Conservation (phyloP, 2,329 filamentous ascomycete genomes). For the Rutstroemia sp. region DNA sequence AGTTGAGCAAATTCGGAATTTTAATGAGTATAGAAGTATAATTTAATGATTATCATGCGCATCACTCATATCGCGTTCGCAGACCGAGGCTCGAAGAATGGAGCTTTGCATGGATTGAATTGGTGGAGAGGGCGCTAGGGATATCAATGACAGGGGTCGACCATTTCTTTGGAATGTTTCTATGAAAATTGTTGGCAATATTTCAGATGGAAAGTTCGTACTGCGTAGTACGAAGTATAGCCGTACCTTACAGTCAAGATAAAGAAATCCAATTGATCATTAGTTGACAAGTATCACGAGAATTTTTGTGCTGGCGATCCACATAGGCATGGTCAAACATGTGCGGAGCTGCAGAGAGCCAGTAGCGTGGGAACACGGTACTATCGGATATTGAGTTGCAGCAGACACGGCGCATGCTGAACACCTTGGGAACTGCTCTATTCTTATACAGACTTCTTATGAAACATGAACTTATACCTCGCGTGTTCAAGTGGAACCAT, state of each 20-base stretch:
- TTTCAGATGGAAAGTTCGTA: not conserved
- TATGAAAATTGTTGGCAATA: not conserved
- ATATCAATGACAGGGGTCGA: not conserved
- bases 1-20: not conserved
- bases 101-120: not conserved
- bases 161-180: not conserved
- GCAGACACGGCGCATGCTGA: not conserved
- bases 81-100: constrained; percentile 7
- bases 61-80: constrained; percentile 2
- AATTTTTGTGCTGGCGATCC: not conserved
- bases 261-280: not conserved
- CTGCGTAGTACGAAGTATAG: too few relatives aligned
- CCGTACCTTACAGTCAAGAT: not conserved
- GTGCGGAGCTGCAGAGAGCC: not conserved
- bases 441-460: not conserved
- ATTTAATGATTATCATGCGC: constrained; percentile 3
- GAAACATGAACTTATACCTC: not conserved
- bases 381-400: not conserved
- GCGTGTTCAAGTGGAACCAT: not conserved
- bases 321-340: not conserved
- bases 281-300: not conserved
- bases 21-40: constrained; percentile 2
- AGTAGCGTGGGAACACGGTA: constrained; percentile 5
- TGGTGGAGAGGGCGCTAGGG: not conserved
- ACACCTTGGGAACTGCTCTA: constrained; percentile 1